A percentile compares a stretch with the other conserved stretches of the same genome.
Evolutionary conservation across 805 yeast species (phyloP).

Genomic region (Schizosaccharomyces octosporus): DNA sequence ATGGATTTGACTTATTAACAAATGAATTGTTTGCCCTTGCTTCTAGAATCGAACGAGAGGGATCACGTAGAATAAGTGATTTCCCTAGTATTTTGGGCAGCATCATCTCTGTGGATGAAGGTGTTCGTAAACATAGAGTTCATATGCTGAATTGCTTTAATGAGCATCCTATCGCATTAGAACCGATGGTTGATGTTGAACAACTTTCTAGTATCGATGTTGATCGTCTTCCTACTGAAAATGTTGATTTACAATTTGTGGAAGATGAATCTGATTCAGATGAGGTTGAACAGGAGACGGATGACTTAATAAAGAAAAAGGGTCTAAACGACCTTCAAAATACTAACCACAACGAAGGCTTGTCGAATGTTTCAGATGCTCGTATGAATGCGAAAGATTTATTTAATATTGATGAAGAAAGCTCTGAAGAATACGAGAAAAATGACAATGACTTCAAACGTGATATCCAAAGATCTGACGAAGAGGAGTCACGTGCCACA

Average conservation of each 20-base stretch:
- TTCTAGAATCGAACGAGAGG: neutral
- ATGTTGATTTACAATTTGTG: neutral
- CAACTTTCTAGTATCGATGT: neutral
- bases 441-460: too few species aligned
- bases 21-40: conserved; percentile 9
- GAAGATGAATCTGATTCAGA: neutral
- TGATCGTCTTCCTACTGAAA: neutral
- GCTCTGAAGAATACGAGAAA: neutral
- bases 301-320: neutral
- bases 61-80: neutral
- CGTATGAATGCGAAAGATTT: neutral
- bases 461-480: too few species aligned
- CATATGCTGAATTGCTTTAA: neutral
- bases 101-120: neutral
- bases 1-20: conserved; percentile 57
- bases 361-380: neutral
- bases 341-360: neutral
- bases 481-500: neutral
- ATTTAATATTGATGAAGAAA: neutral
- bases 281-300: neutral
- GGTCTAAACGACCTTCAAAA: neutral
- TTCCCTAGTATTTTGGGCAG: neutral
- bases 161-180: neutral
- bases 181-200: neutral
- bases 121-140: neutral